Conservation (phyloP, 495 filamentous ascomycete genomes). For the Hamigera avellanea region DNA sequence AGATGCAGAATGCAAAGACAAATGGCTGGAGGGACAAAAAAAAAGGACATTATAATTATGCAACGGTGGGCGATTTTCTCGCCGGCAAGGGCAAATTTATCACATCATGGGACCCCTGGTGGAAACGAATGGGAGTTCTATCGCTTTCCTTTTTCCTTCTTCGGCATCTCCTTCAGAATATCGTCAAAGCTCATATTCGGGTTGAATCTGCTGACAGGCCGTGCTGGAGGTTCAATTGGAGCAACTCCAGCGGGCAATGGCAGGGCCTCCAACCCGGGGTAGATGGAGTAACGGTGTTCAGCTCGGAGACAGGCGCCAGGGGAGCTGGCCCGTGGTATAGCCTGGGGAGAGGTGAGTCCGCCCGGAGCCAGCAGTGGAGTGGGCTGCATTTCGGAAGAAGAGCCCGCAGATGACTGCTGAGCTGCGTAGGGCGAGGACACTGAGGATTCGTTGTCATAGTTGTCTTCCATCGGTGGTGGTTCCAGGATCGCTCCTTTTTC, state of each 20-base stretch:
- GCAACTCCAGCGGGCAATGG: slow-evolving; percentile 39
- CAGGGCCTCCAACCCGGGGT: slow-evolving; percentile 38
- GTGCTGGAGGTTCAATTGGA: slow-evolving; percentile 31
- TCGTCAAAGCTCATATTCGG: slow-evolving; percentile 43
- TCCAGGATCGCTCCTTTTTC: slow-evolving; percentile 27
- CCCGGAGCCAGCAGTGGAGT: slow-evolving; percentile 19
- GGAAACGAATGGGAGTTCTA: background rate
- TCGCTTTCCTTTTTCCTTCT: slow-evolving; percentile 21
- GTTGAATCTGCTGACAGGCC: slow-evolving; percentile 31
- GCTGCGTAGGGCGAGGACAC: slow-evolving; percentile 32
- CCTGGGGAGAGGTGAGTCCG: slow-evolving; percentile 21
- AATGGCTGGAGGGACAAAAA: too few species aligned
- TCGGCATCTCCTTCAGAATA: slow-evolving; percentile 36
- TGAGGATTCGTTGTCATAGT: slow-evolving; percentile 32
- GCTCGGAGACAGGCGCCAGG: slow-evolving; percentile 19
- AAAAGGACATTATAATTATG: too few species aligned
- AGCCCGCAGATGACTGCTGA: slow-evolving; percentile 32
- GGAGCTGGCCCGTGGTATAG: slow-evolving; percentile 33
- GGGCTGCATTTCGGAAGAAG: slow-evolving; percentile 20
- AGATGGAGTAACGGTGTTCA: slow-evolving; percentile 33
- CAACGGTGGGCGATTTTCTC: too few species aligned
- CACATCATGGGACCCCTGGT: too few species aligned
- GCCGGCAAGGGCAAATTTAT: too few species aligned
- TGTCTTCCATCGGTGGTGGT: slow-evolving; percentile 27
- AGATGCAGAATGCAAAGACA: too few species aligned